Evolutionary conservation across 106 monocot species (phyloP).

Genomic region (Alisma plantagoaquatica): DNA sequence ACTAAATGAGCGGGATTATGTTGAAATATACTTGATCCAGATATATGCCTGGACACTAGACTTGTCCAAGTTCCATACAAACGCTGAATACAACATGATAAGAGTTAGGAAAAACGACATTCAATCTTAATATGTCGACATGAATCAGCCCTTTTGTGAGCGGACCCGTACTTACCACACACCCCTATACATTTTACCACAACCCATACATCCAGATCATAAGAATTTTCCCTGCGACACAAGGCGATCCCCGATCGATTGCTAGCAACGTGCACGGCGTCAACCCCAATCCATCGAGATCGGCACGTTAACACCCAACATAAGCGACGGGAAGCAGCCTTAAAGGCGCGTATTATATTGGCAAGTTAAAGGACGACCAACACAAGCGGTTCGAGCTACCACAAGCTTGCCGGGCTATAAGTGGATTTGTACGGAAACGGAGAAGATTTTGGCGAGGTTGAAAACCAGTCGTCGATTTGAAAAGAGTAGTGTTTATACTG

Average conservation of each 20-base stretch:
- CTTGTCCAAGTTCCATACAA: too few species aligned
- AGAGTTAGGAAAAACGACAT: too few species aligned
- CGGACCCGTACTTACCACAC: too few species aligned
- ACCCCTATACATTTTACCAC: too few species aligned
- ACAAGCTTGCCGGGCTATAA: conserved; percentile 38
- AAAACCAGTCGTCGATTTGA: conserved; percentile 35
- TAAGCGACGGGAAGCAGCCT: conserved; percentile 20
- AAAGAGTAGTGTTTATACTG: conserved; percentile 48
- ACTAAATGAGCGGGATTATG: too few species aligned
- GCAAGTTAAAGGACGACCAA: conserved; percentile 13
- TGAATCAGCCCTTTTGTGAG: too few species aligned
- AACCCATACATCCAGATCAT: conserved; percentile 59
- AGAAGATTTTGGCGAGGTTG: conserved; percentile 65
- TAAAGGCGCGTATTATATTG: background rate
- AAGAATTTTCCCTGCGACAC: conserved; percentile 76
- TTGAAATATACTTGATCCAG: too few species aligned
- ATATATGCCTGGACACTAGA: too few species aligned
- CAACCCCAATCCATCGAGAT: conserved; percentile 74
- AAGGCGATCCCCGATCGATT: conserved; percentile 61
- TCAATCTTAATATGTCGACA: too few species aligned
- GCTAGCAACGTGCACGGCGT: conserved; percentile 87
- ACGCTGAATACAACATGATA: too few species aligned
- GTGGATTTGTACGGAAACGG: conserved; percentile 76
- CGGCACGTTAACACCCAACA: conserved; percentile 52
- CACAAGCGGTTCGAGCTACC: too few species aligned